Percentiles rank a stretch among this genome's conserved stretches.
Conservation (phyloP, 73 alveolate genomes). For the Paramecium primaurelia region DNA sequence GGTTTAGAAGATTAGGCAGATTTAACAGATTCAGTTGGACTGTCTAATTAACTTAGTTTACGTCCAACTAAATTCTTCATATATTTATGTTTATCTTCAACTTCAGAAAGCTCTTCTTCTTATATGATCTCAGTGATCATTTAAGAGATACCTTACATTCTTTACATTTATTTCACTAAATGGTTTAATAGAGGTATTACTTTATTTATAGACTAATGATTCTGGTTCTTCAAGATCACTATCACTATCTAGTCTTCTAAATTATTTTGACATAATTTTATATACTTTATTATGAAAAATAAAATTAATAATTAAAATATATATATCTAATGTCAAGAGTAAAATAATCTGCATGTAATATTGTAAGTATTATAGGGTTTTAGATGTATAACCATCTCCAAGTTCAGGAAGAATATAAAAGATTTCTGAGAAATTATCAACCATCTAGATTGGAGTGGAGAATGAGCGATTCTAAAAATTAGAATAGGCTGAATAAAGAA, state of each 20-base stretch:
- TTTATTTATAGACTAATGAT: neutral
- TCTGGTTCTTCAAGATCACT: neutral
- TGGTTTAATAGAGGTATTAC: neutral
- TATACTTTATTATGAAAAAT: neutral
- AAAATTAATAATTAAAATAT: neutral
- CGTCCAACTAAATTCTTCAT: slow-evolving; percentile 36
- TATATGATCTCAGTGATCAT: slow-evolving; percentile 13
- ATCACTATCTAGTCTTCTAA: neutral
- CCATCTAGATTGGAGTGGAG: slow-evolving; percentile 38
- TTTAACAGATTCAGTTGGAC: slow-evolving; percentile 45
- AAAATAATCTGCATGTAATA: neutral
- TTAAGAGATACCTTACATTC: neutral
- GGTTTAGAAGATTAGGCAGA: slow-evolving; percentile 24
- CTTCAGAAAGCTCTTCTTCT: slow-evolving; percentile 23
- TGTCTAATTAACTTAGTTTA: neutral
- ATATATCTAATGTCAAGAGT: slow-evolving; percentile 13
- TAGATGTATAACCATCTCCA: slow-evolving; percentile 19
- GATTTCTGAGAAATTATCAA: slow-evolving; percentile 53
- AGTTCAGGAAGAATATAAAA: slow-evolving; percentile 42
- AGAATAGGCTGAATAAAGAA: slow-evolving; percentile 65
- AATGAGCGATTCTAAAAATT: slow-evolving; percentile 51
- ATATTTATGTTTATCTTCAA: slow-evolving; percentile 3
- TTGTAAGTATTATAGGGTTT: neutral
- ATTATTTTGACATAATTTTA: neutral
- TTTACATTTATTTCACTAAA: neutral